Evolutionary conservation across 208 protist genomes (phyloP).

Genomic region (Acanthamoeba triangularis): DNA sequence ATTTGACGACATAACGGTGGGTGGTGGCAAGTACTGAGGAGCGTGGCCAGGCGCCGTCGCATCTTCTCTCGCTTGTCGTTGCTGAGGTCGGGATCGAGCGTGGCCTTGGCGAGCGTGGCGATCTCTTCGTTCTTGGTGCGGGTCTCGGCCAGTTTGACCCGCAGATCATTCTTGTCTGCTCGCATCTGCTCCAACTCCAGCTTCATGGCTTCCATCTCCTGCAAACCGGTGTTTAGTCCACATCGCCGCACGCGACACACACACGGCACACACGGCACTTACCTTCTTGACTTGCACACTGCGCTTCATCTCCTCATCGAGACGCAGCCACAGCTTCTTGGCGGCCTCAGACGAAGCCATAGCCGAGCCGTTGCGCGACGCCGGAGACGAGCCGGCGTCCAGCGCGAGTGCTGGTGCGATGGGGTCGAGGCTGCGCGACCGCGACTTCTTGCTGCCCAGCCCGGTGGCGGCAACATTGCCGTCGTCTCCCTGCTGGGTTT

Average conservation of each 20-base stretch:
- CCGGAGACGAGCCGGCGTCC: neutral
- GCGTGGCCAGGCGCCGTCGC: neutral
- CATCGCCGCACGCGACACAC: neutral
- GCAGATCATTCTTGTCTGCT: slow-evolving; percentile 51
- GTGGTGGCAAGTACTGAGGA: slow-evolving; percentile 26
- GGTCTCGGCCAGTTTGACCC: slow-evolving; percentile 36
- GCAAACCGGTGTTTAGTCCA: neutral
- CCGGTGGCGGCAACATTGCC: neutral
- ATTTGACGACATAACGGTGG: neutral
- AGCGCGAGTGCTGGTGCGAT: neutral
- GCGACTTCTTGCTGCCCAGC: slow-evolving; percentile 14
- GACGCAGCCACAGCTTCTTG: slow-evolving; percentile 48
- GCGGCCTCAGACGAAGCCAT: neutral
- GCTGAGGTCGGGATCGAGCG: neutral
- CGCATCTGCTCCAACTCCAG: slow-evolving; percentile 27
- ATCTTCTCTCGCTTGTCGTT: slow-evolving; percentile 41
- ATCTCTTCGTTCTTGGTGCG: slow-evolving; percentile 51
- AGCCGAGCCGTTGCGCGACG: neutral
- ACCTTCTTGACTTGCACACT: neutral
- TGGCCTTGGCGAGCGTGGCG: slow-evolving; percentile 43
- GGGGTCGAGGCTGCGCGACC: neutral
- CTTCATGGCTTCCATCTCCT: slow-evolving; percentile 10
- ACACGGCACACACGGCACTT: neutral
- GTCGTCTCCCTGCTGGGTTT: neutral
- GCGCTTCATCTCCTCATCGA: slow-evolving; percentile 49